phyloP scores from a whole-genome alignment of 225 moss, liverwort and hornwort species.

The Ulota crispa region DNA sequence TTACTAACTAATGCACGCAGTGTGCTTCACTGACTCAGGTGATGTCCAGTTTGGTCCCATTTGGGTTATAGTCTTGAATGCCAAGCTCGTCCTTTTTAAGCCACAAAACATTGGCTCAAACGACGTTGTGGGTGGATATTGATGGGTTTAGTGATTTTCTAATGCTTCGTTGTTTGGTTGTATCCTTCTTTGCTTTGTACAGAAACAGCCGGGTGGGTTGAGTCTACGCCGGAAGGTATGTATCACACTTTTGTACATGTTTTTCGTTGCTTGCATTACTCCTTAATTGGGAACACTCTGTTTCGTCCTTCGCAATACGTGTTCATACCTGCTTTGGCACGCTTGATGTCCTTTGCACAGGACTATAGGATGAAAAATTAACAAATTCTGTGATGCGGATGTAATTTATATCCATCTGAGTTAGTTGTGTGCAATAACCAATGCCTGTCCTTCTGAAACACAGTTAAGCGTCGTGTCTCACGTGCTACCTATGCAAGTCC shows the following conservation, averaged over 20 bases:
- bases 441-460: not conserved
- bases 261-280: not conserved
- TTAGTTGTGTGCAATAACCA: not conserved
- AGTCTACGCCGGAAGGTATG: conserved; percentile 27
- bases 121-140: not conserved
- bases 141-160: not conserved
- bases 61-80: not conserved
- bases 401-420: not conserved
- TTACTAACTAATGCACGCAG: not conserved
- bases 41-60: not conserved
- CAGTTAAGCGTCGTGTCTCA: no score
- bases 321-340: not conserved
- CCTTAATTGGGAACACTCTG: not conserved
- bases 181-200: conserved; percentile 9
- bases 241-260: not conserved
- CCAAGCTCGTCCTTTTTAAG: not conserved
- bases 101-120: not conserved
- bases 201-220: not conserved
- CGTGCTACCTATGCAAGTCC: no score
- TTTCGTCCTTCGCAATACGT: not conserved
- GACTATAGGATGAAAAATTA: not conserved
- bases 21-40: not conserved
- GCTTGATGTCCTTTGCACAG: not conserved
- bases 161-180: conserved; percentile 17
- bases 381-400: not conserved